A percentile compares a stretch with the other conserved stretches of the same genome.
These are phyloP conservation scores for Aspergillus glaucus DNA, from an alignment of 2,329 filamentous ascomycete genomes.

Conservation along the genomic window DNA sequence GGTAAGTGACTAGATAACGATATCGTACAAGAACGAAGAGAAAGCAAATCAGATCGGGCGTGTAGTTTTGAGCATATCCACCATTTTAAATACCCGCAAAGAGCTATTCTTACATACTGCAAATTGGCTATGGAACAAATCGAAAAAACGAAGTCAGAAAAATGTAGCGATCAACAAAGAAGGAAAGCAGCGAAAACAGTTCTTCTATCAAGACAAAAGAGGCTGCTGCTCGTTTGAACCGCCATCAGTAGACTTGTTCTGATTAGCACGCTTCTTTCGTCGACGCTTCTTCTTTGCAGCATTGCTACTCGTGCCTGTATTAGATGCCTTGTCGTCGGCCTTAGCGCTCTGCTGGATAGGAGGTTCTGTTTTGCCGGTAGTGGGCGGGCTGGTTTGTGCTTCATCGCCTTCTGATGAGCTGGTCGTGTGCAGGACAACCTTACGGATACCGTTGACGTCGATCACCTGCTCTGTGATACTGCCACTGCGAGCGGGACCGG, in stretches of 20 bases:
- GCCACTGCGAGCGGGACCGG: slow-evolving; percentile 58
- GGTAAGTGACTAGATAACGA: no score
- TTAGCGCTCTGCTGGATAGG: slow-evolving; percentile 4
- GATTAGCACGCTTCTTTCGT: slow-evolving; percentile 10
- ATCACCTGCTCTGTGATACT: slow-evolving; percentile 75
- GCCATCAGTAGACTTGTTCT: not conserved
- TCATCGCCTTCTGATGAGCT: slow-evolving; percentile 39
- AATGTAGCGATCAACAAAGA: not conserved
- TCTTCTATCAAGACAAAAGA: slow-evolving; percentile 4
- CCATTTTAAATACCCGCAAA: no score
- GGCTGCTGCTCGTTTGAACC: slow-evolving; percentile 4
- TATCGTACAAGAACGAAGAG: no score
- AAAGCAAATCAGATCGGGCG: no score
- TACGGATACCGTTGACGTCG: slow-evolving; percentile 66
- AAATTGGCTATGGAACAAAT: no score
- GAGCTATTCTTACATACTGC: no score
- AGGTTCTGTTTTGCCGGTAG: not conserved
- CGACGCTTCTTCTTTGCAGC: slow-evolving; percentile 20
- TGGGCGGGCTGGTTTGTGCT: slow-evolving; percentile 1
- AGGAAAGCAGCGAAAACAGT: not conserved
- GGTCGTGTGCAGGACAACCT: slow-evolving; percentile 67
- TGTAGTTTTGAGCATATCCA: no score
- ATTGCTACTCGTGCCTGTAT: slow-evolving; percentile 1
- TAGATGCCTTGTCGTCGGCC: slow-evolving; percentile 4
- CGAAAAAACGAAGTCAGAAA: no score